Base-by-base conservation (phyloP, 2,329 filamentous ascomycete species). In the Xylariaceae sp. region DNA sequence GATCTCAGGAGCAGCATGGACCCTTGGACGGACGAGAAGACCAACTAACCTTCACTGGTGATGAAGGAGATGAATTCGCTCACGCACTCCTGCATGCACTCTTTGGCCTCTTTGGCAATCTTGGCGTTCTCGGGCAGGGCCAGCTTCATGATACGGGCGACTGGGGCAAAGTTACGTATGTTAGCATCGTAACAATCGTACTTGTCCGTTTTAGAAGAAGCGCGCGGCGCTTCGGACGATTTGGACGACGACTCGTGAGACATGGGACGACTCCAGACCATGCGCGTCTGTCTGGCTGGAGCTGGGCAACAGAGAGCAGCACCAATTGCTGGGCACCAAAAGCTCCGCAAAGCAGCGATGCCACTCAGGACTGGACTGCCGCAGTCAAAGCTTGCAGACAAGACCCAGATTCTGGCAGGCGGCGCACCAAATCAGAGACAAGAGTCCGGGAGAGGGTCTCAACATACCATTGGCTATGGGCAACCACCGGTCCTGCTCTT, bases 41-140 rank as follows among this genome's bases (percentile, higher is more conserved):
- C 83, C 57, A 61, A 94, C 92, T 92, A 61, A 94, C 92, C 92
- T 74, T 98, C 92, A 61, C 90, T 96, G 22, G 92, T 98, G 58
- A 98, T 96, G 71, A 98, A 98, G 5, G 87, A 94, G 68, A 98
- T 98, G 63, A 98, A 98, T 66, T 98, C 92, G 78, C 89, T 95
- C 38, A 98, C 92, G 57, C 92, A 98, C 63, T 98, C 92, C 63
- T 98, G 92, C 92, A 98, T 96, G 65, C 92, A 98, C 60, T 98
- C 92, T 63, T 98, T 98, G 36, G 92, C 92, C 59, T 98, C 92
- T 59, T 98, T 98, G 39, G 89, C 89, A 42, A 98, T 98, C 66
- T 98, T 98, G 49, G 92, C 92, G 57, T 98, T 98, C 47, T 98
- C 92, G 32, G 92, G 92, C 31, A 98, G 72, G 5, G 92, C 92